These are phyloP conservation scores for Ceratocystiopsis brevicomis DNA, from an alignment of 2,329 filamentous ascomycete genomes.

Conservation along the genomic window DNA sequence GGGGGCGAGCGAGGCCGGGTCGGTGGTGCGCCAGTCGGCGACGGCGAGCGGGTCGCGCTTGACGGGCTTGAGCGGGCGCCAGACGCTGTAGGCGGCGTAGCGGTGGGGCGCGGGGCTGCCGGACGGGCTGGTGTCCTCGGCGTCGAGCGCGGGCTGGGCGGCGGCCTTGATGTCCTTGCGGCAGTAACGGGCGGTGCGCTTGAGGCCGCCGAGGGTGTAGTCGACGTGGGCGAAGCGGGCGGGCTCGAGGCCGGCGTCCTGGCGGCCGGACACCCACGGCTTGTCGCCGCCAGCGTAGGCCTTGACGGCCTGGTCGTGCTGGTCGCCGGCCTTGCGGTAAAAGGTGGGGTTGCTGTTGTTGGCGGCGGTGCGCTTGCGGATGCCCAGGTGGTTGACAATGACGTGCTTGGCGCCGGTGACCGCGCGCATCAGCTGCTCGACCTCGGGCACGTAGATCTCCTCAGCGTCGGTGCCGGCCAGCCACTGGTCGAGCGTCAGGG, in stretches of 20 bases:
- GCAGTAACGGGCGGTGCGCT: slow-evolving; percentile 1
- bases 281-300: slow-evolving; percentile 1
- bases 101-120: neutral
- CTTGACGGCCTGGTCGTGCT: slow-evolving; percentile 2
- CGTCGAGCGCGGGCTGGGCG: neutral
- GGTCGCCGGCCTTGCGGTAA: slow-evolving; percentile 2
- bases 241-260: slow-evolving; percentile 1
- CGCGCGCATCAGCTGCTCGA: neutral
- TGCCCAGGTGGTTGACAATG: slow-evolving; percentile 2
- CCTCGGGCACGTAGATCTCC: slow-evolving; percentile 1
- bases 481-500: slow-evolving; percentile 1
- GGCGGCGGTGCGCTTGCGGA: slow-evolving; percentile 1
- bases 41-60: neutral
- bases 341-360: slow-evolving; percentile 1
- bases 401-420: slow-evolving; percentile 1
- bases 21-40: slow-evolving; percentile 1
- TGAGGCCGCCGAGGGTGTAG: slow-evolving; percentile 1
- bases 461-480: neutral
- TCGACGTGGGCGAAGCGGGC: slow-evolving; percentile 1
- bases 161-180: slow-evolving; percentile 1
- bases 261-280: slow-evolving; percentile 1
- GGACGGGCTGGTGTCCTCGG: neutral
- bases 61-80: slow-evolving; percentile 1
- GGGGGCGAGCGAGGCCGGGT: neutral
- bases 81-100: slow-evolving; percentile 1